Evolutionary conservation across 306 rosid genomes (phyloP).

Genomic region (Vigna angularis): DNA sequence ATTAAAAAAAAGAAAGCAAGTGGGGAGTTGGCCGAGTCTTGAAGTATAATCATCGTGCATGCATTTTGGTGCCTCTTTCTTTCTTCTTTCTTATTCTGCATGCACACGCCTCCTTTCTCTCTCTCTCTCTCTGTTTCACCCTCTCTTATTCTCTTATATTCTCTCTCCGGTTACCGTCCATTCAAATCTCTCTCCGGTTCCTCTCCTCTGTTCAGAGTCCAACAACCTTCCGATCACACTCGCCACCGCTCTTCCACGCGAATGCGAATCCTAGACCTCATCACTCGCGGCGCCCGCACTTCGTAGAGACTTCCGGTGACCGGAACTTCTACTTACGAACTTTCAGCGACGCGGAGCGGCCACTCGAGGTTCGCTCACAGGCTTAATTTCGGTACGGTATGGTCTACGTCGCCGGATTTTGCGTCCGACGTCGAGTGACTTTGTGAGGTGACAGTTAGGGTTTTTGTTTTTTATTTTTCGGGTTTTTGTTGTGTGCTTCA

Average conservation of each 20-base stretch:
- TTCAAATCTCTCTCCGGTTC: slow-evolving; percentile 35
- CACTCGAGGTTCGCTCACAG: slow-evolving; percentile 12
- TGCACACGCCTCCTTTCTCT: slow-evolving; percentile 83
- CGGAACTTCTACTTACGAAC: slow-evolving; percentile 29
- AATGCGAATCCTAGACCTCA: slow-evolving; percentile 35
- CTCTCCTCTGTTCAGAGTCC: slow-evolving; percentile 15
- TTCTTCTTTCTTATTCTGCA: slow-evolving; percentile 65
- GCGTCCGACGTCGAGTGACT: slow-evolving; percentile 23
- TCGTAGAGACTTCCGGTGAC: background rate
- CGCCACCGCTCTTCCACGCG: background rate
- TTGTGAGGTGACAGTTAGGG: slow-evolving; percentile 54
- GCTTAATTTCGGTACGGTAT: slow-evolving; percentile 33
- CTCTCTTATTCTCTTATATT: slow-evolving; percentile 30
- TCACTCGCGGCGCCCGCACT: slow-evolving; percentile 23
- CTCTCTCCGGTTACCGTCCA: slow-evolving; percentile 47
- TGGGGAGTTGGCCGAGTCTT: slow-evolving; percentile 91
- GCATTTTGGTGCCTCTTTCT: slow-evolving; percentile 73
- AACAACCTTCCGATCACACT: slow-evolving; percentile 21
- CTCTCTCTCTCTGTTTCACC: slow-evolving; percentile 29
- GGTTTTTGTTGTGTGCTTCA: slow-evolving; percentile 37
- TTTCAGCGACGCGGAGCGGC: slow-evolving; percentile 25
- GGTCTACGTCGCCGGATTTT: slow-evolving; percentile 17
- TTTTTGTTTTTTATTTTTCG: slow-evolving; percentile 36
- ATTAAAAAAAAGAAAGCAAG: slow-evolving; percentile 24
- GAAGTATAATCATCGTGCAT: slow-evolving; percentile 99